Evolutionary conservation across 2,329 filamentous ascomycete genomes (phyloP).

Genomic region (Colletotrichum sp.): DNA sequence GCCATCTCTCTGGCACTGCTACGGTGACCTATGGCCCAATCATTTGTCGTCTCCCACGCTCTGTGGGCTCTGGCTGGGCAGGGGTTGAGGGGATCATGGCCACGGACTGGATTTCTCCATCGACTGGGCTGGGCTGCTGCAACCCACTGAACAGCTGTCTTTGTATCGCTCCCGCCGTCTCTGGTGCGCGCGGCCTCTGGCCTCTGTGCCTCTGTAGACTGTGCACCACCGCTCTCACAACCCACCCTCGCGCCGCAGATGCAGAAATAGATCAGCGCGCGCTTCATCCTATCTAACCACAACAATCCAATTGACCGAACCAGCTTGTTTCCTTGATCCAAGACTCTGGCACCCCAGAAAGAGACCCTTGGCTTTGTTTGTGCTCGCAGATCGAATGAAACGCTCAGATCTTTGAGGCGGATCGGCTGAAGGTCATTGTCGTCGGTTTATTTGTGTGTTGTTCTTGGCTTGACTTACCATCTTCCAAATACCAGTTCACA

Average conservation of each 20-base stretch:
- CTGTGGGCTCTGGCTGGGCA: not conserved
- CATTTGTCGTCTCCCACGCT: not conserved
- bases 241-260: not conserved
- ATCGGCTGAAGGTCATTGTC: not conserved
- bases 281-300: slow-evolving; percentile 11
- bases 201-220: no score
- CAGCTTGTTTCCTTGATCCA: not conserved
- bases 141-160: not conserved
- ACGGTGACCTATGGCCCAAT: slow-evolving; percentile 1
- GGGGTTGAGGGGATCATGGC: not conserved
- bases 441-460: not conserved
- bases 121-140: not conserved
- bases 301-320: not conserved
- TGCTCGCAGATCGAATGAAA: not conserved
- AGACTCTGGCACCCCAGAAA: not conserved
- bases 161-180: not conserved
- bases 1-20: not conserved
- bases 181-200: not conserved
- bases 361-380: not conserved
- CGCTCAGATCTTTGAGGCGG: not conserved
- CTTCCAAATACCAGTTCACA: not conserved
- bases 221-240: not conserved
- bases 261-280: slow-evolving; percentile 21
- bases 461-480: not conserved
- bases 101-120: slow-evolving; percentile 2